A percentile compares a stretch with the other conserved stretches of the same genome.
These are phyloP conservation scores for Linderina pennispora DNA, from an alignment of 192 early-diverging fungal genomes.

Conservation along the genomic window DNA sequence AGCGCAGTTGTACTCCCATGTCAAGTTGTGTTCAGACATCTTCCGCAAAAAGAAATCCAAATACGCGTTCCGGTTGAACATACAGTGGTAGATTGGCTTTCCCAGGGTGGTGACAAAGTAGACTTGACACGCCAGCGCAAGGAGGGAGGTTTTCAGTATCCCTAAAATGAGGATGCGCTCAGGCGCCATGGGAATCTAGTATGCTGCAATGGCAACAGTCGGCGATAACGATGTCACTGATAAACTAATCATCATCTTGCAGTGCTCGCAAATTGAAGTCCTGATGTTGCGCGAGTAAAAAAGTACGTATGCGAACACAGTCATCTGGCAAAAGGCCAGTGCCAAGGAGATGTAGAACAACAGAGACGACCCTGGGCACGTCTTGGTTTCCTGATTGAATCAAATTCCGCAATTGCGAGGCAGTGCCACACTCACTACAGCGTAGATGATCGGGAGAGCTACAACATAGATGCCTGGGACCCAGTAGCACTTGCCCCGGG, in stretches of 20 bases:
- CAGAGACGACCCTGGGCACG: too few species aligned
- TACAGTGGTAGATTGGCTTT: background rate
- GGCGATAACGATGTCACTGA: background rate
- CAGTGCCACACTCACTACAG: conserved; percentile 21
- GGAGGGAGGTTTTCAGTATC: background rate
- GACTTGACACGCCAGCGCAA: background rate
- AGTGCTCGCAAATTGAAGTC: conserved; percentile 28
- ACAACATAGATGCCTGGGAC: conserved; percentile 18
- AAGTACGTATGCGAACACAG: conserved; percentile 13
- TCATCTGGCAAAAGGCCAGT: conserved; percentile 16
- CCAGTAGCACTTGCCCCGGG: conserved; percentile 23
- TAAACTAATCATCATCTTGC: conserved; percentile 8
- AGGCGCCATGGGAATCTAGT: background rate
- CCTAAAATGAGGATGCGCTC: background rate
- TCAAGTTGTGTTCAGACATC: background rate
- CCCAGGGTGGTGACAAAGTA: background rate
- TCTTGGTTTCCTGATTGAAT: conserved; percentile 13
- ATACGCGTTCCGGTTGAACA: background rate
- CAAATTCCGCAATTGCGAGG: conserved; percentile 4
- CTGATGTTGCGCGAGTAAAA: conserved; percentile 25
- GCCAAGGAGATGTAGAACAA: conserved; percentile 22
- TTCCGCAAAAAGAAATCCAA: background rate
- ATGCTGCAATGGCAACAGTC: too few species aligned
- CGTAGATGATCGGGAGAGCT: conserved; percentile 17
- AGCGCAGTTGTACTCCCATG: background rate